Conservation (phyloP, 352 stramenopile genomes). For the Pythium coloratum region DNA sequence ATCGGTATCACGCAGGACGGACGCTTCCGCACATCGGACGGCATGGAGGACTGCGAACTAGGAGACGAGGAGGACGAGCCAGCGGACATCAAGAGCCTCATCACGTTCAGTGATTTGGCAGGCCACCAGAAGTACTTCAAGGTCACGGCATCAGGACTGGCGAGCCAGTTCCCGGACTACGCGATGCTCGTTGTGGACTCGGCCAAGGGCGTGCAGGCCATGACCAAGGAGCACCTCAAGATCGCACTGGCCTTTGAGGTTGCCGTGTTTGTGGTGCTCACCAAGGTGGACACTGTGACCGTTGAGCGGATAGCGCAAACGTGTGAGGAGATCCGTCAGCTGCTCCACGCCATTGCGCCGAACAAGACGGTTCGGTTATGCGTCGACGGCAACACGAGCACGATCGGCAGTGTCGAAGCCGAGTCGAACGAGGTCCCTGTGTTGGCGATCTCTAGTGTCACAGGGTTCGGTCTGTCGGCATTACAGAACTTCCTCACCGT, state of each 20-base stretch:
- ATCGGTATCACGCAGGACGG: conserved; percentile 68
- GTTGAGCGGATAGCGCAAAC: conserved; percentile 49
- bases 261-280: conserved; percentile 80
- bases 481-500: conserved; percentile 58
- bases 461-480: conserved; percentile 49
- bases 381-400: neutral
- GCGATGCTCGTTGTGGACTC: conserved; percentile 83
- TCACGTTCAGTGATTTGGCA: conserved; percentile 76
- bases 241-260: conserved; percentile 73
- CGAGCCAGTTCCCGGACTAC: conserved; percentile 85
- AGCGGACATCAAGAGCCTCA: conserved; percentile 34
- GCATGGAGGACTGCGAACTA: conserved; percentile 49
- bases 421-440: conserved; percentile 45
- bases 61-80: conserved; percentile 44
- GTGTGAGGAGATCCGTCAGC: conserved; percentile 42
- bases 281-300: conserved; percentile 60
- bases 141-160: conserved; percentile 80
- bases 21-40: conserved; percentile 52
- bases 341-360: conserved; percentile 35
- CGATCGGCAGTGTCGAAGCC: conserved; percentile 6
- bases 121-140: conserved; percentile 90
- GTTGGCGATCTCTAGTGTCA: conserved; percentile 65
- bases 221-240: conserved; percentile 79
- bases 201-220: conserved; percentile 59
- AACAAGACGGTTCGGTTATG: conserved; percentile 22